Percentiles rank a stretch among this genome's conserved stretches.
These are phyloP conservation scores for Lactarius evosmus DNA, from an alignment of 768 basidiomycete species.

Conservation along the genomic window DNA sequence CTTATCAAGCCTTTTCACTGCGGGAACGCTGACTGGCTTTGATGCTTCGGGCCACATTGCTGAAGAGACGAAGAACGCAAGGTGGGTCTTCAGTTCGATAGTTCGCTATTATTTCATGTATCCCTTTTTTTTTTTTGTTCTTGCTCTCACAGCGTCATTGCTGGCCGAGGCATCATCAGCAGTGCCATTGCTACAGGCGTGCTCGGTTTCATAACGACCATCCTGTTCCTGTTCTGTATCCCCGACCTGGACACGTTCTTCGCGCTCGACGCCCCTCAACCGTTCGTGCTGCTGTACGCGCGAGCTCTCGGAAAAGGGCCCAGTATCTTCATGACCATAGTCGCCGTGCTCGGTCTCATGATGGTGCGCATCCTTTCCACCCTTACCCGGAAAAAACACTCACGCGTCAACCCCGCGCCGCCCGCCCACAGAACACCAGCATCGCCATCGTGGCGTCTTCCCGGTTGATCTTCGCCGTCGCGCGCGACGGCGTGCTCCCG, in stretches of 20 bases:
- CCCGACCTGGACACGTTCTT: constrained; percentile 77
- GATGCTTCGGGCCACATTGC: constrained; percentile 87
- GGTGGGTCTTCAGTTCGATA: constrained; percentile 35
- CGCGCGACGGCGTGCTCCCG: constrained; percentile 90
- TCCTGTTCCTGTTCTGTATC: constrained; percentile 81
- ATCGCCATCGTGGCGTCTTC: constrained; percentile 87
- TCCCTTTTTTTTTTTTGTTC: constrained; percentile 9
- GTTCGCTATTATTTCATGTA: background rate
- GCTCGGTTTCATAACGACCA: constrained; percentile 73
- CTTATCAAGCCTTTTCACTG: constrained; percentile 68
- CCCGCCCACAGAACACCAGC: constrained; percentile 77
- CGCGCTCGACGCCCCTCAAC: constrained; percentile 77
- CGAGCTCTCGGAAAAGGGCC: constrained; percentile 76
- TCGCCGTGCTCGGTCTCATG: constrained; percentile 82
- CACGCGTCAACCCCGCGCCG: too few species aligned
- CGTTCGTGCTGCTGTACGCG: constrained; percentile 86
- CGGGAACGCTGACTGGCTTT: constrained; percentile 87
- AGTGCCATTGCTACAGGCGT: constrained; percentile 76
- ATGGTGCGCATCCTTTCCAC: constrained; percentile 47
- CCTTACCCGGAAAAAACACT: background rate
- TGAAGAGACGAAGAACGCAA: constrained; percentile 84
- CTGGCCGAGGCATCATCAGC: constrained; percentile 77
- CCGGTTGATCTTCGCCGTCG: constrained; percentile 85
- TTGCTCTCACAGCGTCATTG: constrained; percentile 51
- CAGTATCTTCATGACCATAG: constrained; percentile 82